Evolutionary conservation across 495 filamentous ascomycete genomes (phyloP).

Genomic region (Podospora pseudocomata): DNA sequence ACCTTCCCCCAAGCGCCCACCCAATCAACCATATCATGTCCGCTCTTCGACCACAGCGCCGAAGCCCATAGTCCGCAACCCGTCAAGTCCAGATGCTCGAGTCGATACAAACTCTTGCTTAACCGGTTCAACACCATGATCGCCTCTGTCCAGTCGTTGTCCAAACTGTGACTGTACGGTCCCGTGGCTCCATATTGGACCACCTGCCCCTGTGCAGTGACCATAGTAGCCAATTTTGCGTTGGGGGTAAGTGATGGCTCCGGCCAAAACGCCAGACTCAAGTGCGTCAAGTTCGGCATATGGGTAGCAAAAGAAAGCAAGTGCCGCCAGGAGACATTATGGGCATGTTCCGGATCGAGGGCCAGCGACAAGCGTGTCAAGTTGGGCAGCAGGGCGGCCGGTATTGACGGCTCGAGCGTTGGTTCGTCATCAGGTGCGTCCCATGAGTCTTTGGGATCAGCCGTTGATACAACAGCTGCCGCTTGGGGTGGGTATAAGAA

Average conservation of each 20-base stretch:
- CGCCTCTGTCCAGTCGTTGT: constrained; percentile 68
- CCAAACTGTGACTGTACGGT: constrained; percentile 59
- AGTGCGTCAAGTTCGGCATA: constrained; percentile 64
- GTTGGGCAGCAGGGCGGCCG: constrained; percentile 42
- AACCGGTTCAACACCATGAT: constrained; percentile 65
- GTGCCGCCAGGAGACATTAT: constrained; percentile 59
- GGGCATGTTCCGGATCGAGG: constrained; percentile 30
- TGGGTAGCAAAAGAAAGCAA: constrained; percentile 61
- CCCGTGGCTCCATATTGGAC: constrained; percentile 60
- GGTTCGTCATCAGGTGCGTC: constrained; percentile 32
- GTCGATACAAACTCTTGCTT: constrained; percentile 60
- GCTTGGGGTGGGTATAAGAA: constrained; percentile 40
- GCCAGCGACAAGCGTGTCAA: constrained; percentile 57
- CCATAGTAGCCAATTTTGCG: constrained; percentile 48
- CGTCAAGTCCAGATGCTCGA: constrained; percentile 77
- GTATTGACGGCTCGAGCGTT: constrained; percentile 17
- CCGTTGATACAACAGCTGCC: constrained; percentile 3
- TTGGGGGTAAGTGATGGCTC: constrained; percentile 65
- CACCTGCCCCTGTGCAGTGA: constrained; percentile 35
- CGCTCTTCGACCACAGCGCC: constrained; percentile 48
- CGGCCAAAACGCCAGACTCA: constrained; percentile 81
- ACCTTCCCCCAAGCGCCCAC: constrained; percentile 46
- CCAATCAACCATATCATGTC: constrained; percentile 43
- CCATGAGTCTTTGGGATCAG: constrained; percentile 37
- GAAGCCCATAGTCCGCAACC: constrained; percentile 70